A percentile compares a stretch with the other conserved stretches of the same genome.
These are phyloP conservation scores for Parachaetomium inaequale DNA, from an alignment of 495 filamentous ascomycete genomes.

Conservation along the genomic window DNA sequence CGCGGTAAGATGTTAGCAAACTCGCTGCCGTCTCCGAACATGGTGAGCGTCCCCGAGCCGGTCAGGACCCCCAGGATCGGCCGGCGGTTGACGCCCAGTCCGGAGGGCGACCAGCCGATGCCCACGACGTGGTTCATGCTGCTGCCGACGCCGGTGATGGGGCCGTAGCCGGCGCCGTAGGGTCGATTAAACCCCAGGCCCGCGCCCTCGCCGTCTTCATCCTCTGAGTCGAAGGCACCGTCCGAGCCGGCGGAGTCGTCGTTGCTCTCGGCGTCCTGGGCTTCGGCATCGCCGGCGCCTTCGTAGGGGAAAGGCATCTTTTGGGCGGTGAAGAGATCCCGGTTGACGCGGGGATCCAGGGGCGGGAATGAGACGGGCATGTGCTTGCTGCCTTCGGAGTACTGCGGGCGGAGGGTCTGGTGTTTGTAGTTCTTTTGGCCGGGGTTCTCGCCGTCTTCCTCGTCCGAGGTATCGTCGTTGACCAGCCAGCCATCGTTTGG, in stretches of 20 bases:
- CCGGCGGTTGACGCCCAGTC: slow-evolving; percentile 43
- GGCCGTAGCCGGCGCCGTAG: slow-evolving; percentile 42
- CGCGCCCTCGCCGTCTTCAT: slow-evolving; percentile 4
- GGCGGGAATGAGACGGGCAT: slow-evolving; percentile 37
- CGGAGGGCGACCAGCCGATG: slow-evolving; percentile 45
- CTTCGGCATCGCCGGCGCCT: slow-evolving; percentile 12
- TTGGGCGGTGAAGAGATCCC: slow-evolving; percentile 30
- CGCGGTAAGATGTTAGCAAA: slow-evolving; percentile 24
- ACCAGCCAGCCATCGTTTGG: not conserved
- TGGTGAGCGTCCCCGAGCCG: slow-evolving; percentile 37
- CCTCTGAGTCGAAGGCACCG: slow-evolving; percentile 14
- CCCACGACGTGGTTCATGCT: slow-evolving; percentile 47
- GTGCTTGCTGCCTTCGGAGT: slow-evolving; percentile 34
- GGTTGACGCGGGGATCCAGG: slow-evolving; percentile 35
- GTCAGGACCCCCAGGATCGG: slow-evolving; percentile 43
- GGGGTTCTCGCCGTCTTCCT: slow-evolving; percentile 15
- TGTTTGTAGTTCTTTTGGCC: slow-evolving; percentile 10
- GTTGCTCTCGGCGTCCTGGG: slow-evolving; percentile 17
- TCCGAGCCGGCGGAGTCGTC: slow-evolving; percentile 14
- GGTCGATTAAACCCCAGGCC: slow-evolving; percentile 24
- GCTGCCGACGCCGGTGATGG: slow-evolving; percentile 43
- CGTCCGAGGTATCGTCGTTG: slow-evolving; percentile 24
- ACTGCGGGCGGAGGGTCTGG: slow-evolving; percentile 27
- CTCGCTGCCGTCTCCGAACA: slow-evolving; percentile 43
- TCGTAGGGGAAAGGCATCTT: slow-evolving; percentile 29